A percentile compares a stretch with the other conserved stretches of the same genome.
These are phyloP conservation scores for Ceratocystis papillata DNA, from an alignment of 2,329 filamentous ascomycete species.

Conservation along the genomic window DNA sequence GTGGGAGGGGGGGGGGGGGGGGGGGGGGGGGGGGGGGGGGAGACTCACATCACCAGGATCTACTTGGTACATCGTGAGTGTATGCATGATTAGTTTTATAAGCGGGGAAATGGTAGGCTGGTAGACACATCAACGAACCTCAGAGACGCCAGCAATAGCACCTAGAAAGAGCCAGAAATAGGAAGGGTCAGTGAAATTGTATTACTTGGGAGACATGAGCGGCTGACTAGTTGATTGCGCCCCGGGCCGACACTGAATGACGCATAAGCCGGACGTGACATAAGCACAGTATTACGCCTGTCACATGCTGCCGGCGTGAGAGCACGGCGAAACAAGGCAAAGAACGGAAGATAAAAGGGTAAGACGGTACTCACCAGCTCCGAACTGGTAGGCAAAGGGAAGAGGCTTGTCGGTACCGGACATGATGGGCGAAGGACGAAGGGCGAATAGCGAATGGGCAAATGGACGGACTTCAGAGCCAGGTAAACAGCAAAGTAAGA, in stretches of 20 bases:
- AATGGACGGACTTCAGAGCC: neutral
- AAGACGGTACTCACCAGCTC: slow-evolving; percentile 51
- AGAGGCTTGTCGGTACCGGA: slow-evolving; percentile 57
- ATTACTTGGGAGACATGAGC: neutral
- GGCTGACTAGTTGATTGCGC: neutral
- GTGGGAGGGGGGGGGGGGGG: slow-evolving; percentile 14
- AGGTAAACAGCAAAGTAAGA: neutral
- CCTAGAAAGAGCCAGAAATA: slow-evolving; percentile 36
- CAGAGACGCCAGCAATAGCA: slow-evolving; percentile 94
- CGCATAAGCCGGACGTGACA: neutral
- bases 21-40: slow-evolving; percentile 13
- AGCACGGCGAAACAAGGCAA: neutral
- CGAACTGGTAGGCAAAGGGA: slow-evolving; percentile 90
- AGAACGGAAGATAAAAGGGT: neutral
- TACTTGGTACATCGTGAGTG: slow-evolving; percentile 33
- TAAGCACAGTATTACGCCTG: neutral
- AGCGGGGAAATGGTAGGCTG: neutral
- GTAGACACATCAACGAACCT: slow-evolving; percentile 50
- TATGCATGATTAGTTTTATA: slow-evolving; percentile 18
- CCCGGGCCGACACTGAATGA: neutral
- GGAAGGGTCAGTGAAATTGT: slow-evolving; percentile 1
- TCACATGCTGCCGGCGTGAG: slow-evolving; percentile 10
- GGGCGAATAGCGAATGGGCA: slow-evolving; percentile 20
- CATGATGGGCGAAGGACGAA: slow-evolving; percentile 41
- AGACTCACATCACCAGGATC: slow-evolving; percentile 74